A percentile compares a stretch with the other conserved stretches of the same genome.
phyloP scores from a whole-genome alignment of 164 flowering plant species.

The Annona squamosa region DNA sequence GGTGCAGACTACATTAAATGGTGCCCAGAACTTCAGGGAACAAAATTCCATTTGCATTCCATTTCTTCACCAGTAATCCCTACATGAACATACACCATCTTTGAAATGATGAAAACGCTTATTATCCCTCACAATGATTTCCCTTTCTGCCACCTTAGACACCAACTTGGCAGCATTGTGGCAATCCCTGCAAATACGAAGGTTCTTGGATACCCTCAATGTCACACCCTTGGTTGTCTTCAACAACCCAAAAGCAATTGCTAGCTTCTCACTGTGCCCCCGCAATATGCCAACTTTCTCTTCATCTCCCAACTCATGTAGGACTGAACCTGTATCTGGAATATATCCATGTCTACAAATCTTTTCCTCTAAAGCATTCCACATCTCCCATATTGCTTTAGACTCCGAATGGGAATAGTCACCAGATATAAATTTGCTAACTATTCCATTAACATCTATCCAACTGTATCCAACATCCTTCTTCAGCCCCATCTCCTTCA shows the following conservation, averaged over 20 bases:
- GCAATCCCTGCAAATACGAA: slow-evolving; percentile 58
- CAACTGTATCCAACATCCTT: slow-evolving; percentile 63
- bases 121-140: slow-evolving; percentile 56
- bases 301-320: slow-evolving; percentile 50
- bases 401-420: slow-evolving; percentile 26
- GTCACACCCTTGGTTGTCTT: slow-evolving; percentile 33
- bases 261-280: slow-evolving; percentile 66
- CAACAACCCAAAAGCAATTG: slow-evolving; percentile 45
- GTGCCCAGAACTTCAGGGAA: neutral
- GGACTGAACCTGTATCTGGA: slow-evolving; percentile 42
- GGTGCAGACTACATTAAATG: neutral
- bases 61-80: slow-evolving; percentile 45
- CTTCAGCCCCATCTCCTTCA: slow-evolving; percentile 45
- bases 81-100: slow-evolving; percentile 55
- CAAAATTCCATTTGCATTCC: neutral
- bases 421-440: slow-evolving; percentile 39
- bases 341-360: slow-evolving; percentile 40
- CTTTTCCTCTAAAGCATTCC: slow-evolving; percentile 40
- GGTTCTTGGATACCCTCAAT: slow-evolving; percentile 43
- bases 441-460: slow-evolving; percentile 53
- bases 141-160: slow-evolving; percentile 45
- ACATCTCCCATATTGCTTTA: slow-evolving; percentile 23
- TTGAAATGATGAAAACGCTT: slow-evolving; percentile 59
- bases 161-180: slow-evolving; percentile 51
- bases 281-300: slow-evolving; percentile 42